Base-by-base conservation (phyloP, 2,329 filamentous ascomycete genomes). In the Xylariaceae sp. region DNA sequence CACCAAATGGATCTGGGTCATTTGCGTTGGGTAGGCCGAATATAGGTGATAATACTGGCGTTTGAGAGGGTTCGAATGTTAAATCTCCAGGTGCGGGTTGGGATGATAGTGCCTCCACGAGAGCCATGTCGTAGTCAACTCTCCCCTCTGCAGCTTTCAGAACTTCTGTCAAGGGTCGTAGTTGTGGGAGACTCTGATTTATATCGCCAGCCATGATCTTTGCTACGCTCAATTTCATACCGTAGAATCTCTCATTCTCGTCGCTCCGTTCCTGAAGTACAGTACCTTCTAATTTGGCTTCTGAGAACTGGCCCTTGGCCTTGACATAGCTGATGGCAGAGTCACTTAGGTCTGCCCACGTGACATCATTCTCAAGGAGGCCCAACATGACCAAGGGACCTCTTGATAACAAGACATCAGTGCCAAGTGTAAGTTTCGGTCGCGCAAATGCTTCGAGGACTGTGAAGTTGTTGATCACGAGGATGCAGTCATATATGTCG, bases 401-500 rank as follows among this genome's bases (percentile, higher is more conserved):
- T 6, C 84, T 81, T 6, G 83, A 80, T 21, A 89, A 80, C 50
- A 80, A 84, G 42, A 95, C 77, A 63, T 95, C 89, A 37, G 86
- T 83, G 5, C 91, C 91, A 2, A 97, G 71, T 0, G 87, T 93
- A 44, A 89, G 82, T 42, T 85, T 80, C 3, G 92, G 72, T 47
- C 83, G 84, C 27, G 87, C 89, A 62, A 96, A 94, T 1, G 86
- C 82, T 55, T 95, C 86, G 37, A 97, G 72, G 6, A 90, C 89
- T 45, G 88, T 79, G 37, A 87, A 81, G 36, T 86, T 90, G 69
- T 95, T 96, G 62, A 96, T 91, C 27, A 96, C 86, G 7, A 96
- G 78, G 12, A 97, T 86, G 61, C 91, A 95, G 65, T 97, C 92
- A 72, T 96, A 97, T 23, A 96, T 90, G 63, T 97, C 92, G 33